These are phyloP conservation scores for Centaurea solstitialis DNA, from an alignment of 129 eudicot species.

Conservation along the genomic window DNA sequence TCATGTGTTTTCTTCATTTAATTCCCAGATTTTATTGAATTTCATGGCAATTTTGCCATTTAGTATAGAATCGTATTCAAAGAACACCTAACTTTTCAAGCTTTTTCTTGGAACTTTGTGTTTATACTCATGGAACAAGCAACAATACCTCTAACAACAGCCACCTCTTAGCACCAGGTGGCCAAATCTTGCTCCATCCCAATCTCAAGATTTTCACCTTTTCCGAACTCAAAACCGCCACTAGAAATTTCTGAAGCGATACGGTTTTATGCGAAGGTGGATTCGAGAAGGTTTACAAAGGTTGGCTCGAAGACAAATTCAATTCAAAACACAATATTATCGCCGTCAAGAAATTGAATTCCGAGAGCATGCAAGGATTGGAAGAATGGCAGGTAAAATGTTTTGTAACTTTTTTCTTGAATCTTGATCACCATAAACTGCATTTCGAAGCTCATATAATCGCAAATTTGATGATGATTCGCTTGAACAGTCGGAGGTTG, in stretches of 20 bases:
- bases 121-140: slow-evolving; percentile 1
- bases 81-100: background rate
- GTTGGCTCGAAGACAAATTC: slow-evolving; percentile 54
- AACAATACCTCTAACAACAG: slow-evolving; percentile 30
- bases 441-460: background rate
- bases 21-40: background rate
- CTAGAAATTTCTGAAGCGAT: slow-evolving; percentile 48
- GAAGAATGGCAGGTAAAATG: slow-evolving; percentile 51
- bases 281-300: slow-evolving; percentile 58
- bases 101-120: too few relatives aligned
- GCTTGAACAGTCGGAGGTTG: slow-evolving; percentile 54
- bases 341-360: slow-evolving; percentile 45
- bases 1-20: background rate
- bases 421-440: background rate
- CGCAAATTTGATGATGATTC: background rate
- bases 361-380: slow-evolving; percentile 49
- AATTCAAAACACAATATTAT: slow-evolving; percentile 30
- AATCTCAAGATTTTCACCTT: slow-evolving; percentile 46
- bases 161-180: slow-evolving; percentile 40
- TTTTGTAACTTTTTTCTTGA: background rate
- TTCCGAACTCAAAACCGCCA: slow-evolving; percentile 49
- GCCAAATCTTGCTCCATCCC: slow-evolving; percentile 46
- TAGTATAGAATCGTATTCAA: background rate
- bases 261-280: slow-evolving; percentile 62
- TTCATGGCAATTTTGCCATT: background rate